These are phyloP conservation scores for Backusella parvicylindrica DNA, from an alignment of 192 early-diverging fungal species.

Conservation along the genomic window DNA sequence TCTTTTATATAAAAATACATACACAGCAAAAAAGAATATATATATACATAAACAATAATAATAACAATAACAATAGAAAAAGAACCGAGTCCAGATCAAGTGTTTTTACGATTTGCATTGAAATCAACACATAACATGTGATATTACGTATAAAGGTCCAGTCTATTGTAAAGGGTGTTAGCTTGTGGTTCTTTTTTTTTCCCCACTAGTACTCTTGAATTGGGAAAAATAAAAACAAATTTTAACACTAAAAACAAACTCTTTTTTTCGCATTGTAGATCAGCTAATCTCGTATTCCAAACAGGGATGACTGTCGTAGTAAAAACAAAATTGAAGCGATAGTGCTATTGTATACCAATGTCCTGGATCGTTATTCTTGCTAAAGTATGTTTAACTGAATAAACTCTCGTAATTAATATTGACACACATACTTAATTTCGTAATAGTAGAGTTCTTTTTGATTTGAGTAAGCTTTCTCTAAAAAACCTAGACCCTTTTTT, in stretches of 20 bases:
- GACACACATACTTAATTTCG: not conserved
- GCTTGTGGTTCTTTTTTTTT: not conserved
- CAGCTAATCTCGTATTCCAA: not conserved
- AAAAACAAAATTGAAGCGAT: not conserved
- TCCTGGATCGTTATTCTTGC: not conserved
- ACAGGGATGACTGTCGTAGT: not conserved
- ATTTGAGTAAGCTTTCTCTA: not conserved
- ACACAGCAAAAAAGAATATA: not conserved
- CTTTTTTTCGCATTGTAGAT: too few species aligned
- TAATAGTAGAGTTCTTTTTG: not conserved
- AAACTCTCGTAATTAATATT: not conserved
- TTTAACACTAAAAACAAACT: not conserved
- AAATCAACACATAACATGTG: not conserved
- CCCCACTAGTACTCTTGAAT: not conserved
- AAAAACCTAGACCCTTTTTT: not conserved
- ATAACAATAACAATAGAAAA: not conserved
- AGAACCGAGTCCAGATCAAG: not conserved
- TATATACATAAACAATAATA: too few species aligned
- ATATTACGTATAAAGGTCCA: not conserved
- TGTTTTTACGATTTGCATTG: not conserved
- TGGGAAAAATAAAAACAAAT: not conserved
- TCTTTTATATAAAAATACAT: not conserved
- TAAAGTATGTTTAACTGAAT: not conserved
- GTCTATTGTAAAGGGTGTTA: not conserved
- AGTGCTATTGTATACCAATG: not conserved